Percentiles rank a stretch among this genome's conserved stretches.
Evolutionary conservation across 257 asterid genomes (phyloP).

Genomic region (Eustoma russellianum): DNA sequence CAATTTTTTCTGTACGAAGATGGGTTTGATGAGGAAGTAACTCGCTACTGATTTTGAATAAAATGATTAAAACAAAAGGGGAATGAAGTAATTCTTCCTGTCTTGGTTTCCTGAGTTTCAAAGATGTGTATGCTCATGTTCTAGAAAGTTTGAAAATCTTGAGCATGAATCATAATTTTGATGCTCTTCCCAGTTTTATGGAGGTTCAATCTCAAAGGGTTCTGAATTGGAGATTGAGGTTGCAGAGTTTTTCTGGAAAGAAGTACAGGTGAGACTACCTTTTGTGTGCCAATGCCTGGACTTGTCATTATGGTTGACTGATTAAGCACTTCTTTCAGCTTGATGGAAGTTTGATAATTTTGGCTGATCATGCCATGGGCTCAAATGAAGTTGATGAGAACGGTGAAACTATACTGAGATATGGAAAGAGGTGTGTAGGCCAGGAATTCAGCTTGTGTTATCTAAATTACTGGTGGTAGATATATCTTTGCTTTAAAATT

Average conservation of each 20-base stretch:
- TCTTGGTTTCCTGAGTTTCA: too few relatives aligned
- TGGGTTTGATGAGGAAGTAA: not conserved
- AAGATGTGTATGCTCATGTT: not conserved
- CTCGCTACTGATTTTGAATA: not conserved
- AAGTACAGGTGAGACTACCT: constrained; percentile 62
- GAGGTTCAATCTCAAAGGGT: constrained; percentile 82
- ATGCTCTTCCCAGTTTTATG: constrained; percentile 50
- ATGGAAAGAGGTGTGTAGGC: constrained; percentile 64
- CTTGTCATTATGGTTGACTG: constrained; percentile 9
- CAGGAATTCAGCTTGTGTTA: constrained; percentile 7
- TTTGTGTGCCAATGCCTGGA: too few relatives aligned
- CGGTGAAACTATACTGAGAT: constrained; percentile 63
- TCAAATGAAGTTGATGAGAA: constrained; percentile 33
- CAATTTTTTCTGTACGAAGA: not conserved
- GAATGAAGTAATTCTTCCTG: not conserved
- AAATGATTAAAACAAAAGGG: too few relatives aligned
- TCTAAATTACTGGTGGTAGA: constrained; percentile 11
- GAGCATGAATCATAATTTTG: constrained; percentile 16
- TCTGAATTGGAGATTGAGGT: constrained; percentile 91
- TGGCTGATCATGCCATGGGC: constrained; percentile 79
- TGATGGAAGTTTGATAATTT: constrained; percentile 74
- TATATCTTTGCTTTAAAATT: constrained; percentile 8
- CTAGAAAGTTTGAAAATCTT: not conserved
- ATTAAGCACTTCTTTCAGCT: constrained; percentile 52
- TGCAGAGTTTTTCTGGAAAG: constrained; percentile 84